These are phyloP conservation scores for Aspergillus haitiensis DNA, from an alignment of 495 filamentous ascomycete genomes.

Conservation along the genomic window DNA sequence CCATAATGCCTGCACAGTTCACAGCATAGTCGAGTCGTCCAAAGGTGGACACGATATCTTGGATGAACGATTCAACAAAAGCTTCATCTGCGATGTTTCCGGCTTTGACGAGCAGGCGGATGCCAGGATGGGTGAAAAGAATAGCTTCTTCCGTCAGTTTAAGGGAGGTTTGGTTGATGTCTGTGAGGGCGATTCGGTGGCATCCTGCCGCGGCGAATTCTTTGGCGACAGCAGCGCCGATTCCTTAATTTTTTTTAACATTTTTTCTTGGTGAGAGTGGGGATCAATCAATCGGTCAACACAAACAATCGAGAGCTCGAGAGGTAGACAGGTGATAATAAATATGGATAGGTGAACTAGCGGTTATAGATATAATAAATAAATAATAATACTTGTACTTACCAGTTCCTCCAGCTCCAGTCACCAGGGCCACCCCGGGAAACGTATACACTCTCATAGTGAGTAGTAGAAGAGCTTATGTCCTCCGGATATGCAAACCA, in stretches of 20 bases:
- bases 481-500: too few relatives aligned
- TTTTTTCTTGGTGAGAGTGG: neutral
- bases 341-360: neutral
- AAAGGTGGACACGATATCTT: constrained; percentile 32
- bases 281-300: neutral
- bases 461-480: too few relatives aligned
- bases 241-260: constrained; percentile 36
- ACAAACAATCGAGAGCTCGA: neutral
- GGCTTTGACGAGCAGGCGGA: constrained; percentile 30
- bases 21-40: constrained; percentile 54
- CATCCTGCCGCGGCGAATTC: constrained; percentile 54
- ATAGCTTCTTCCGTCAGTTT: constrained; percentile 36
- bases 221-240: constrained; percentile 53
- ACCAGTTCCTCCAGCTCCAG: constrained; percentile 37
- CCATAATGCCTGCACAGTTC: constrained; percentile 51
- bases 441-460: constrained; percentile 24
- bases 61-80: constrained; percentile 43
- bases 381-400: neutral
- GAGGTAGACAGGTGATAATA: constrained; percentile 2
- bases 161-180: constrained; percentile 42
- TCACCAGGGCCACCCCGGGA: constrained; percentile 35
- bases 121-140: constrained; percentile 28
- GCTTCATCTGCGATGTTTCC: constrained; percentile 46
- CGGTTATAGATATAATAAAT: neutral
- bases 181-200: constrained; percentile 49